These are phyloP conservation scores for Ilyonectria robusta DNA, from an alignment of 2,329 filamentous ascomycete genomes.

Conservation along the genomic window DNA sequence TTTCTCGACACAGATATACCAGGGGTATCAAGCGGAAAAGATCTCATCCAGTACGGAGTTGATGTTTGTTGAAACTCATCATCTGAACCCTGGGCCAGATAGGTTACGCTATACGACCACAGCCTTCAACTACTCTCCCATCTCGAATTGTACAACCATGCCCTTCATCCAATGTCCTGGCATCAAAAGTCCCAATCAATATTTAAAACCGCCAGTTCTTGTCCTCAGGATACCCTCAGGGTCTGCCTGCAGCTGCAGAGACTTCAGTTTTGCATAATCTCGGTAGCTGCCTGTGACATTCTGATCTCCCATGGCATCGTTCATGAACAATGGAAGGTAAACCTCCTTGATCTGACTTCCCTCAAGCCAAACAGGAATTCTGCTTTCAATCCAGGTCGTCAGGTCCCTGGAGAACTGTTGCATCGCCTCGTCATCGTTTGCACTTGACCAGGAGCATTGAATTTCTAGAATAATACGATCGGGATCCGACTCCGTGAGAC, in stretches of 20 bases:
- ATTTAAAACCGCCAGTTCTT: slow-evolving; percentile 20
- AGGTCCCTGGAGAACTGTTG: slow-evolving; percentile 32
- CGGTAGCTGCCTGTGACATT: slow-evolving; percentile 49
- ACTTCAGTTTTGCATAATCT: slow-evolving; percentile 49
- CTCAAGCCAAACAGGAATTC: slow-evolving; percentile 43
- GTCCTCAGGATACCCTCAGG: slow-evolving; percentile 31
- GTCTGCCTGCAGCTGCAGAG: slow-evolving; percentile 50
- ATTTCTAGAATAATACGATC: slow-evolving; percentile 45
- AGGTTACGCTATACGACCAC: neutral
- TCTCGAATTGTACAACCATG: neutral
- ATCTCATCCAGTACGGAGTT: neutral
- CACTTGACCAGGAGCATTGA: slow-evolving; percentile 42
- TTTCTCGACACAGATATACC: too few species aligned
- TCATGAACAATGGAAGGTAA: slow-evolving; percentile 52
- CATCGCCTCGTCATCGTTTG: slow-evolving; percentile 41
- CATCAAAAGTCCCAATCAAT: slow-evolving; percentile 1
- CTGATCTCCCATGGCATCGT: slow-evolving; percentile 53
- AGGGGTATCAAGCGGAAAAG: neutral
- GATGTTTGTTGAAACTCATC: neutral
- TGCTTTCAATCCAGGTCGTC: slow-evolving; percentile 37
- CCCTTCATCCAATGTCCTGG: too few species aligned
- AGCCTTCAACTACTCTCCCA: neutral
- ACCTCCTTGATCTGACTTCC: neutral
- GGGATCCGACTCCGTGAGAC: slow-evolving; percentile 37
- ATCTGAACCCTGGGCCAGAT: neutral